Evolutionary conservation across 768 basidiomycete species (phyloP), one percentile per base, ranked within the genome.

Genomic region (Boletus speciosus): DNA sequence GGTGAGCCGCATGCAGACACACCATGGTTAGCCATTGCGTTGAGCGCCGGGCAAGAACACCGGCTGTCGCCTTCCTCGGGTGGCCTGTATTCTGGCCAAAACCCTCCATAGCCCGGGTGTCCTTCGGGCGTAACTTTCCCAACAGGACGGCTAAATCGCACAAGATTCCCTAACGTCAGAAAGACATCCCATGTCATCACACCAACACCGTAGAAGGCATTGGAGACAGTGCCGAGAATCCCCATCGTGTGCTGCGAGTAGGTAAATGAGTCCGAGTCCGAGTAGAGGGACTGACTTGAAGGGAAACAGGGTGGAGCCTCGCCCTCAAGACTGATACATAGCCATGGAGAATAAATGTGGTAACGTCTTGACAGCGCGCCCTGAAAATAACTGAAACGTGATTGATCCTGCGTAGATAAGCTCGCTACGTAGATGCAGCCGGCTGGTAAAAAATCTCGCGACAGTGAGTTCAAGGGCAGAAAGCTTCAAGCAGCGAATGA

Each of bases 21-120:
- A 90, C 90, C 90, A 56, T 92, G 90, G 65, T 92, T 92, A 7
- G 90, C 88, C 81, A 93, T 74, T 0, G 87, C 85, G 59, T 93
- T 92, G 54, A 92, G 66, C 12, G 80, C 88, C 1, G 89, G 89
- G 58, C 89, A 91, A 1, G 84, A 80, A 56, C 81, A 81, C 3
- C 90, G 75, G 61, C 88, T 89, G 59, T 90, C 88, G 1, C 80
- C 81, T 9, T 82, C 76, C 52, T 67, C 69, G 10, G 86, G 78
- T 2, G 83, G 68, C 1, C 76, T 69, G 62, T 78, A 90, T 61
- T 84, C 81, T 0, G 88, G 87, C 89, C 89, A 91, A 47, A 77
- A 66, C 0, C 88, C 86, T n/a, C 75, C 80, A 45, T 71, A 77
- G 0, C 85, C 86, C 3, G 81, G 78, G 48, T 76, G 70, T 0